Evolutionary conservation across 306 rosid species (phyloP).

Genomic region (Quercus robur): DNA sequence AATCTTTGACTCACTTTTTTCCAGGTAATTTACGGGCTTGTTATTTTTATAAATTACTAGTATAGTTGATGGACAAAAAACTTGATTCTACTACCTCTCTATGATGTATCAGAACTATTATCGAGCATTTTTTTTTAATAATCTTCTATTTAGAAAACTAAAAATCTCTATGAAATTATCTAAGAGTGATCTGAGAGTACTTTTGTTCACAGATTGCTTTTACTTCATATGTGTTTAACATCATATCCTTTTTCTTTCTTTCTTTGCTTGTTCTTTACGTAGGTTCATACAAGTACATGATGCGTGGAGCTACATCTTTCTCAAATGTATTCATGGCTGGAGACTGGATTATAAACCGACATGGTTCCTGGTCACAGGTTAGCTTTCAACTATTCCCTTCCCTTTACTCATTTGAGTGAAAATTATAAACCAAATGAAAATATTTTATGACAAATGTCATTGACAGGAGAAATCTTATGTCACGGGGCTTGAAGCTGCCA

Average conservation of each 20-base stretch:
- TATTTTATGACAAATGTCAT: not conserved
- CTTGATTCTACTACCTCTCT: not conserved
- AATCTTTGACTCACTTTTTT: conserved; percentile 45
- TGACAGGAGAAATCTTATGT: conserved; percentile 57
- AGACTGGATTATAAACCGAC: conserved; percentile 61
- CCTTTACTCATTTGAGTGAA: not conserved
- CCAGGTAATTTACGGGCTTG: conserved; percentile 31
- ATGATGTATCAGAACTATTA: not conserved
- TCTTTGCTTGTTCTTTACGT: not conserved
- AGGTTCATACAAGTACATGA: conserved; percentile 57
- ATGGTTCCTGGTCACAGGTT: conserved; percentile 67
- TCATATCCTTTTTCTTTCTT: not conserved
- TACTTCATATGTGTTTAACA: not conserved
- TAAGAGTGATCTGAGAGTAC: not conserved
- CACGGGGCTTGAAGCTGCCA: conserved; percentile 63
- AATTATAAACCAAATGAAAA: not conserved
- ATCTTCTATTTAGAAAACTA: not conserved
- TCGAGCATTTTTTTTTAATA: not conserved
- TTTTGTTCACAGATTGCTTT: not conserved
- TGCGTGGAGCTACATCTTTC: conserved; percentile 46
- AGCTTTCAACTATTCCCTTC: not conserved
- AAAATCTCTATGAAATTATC: not conserved
- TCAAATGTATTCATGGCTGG: conserved; percentile 61
- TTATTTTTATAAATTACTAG: not conserved
- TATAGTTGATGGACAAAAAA: not conserved